Evolutionary conservation across 305 asterid species (phyloP).

Genomic region (Fraxinus greggii): DNA sequence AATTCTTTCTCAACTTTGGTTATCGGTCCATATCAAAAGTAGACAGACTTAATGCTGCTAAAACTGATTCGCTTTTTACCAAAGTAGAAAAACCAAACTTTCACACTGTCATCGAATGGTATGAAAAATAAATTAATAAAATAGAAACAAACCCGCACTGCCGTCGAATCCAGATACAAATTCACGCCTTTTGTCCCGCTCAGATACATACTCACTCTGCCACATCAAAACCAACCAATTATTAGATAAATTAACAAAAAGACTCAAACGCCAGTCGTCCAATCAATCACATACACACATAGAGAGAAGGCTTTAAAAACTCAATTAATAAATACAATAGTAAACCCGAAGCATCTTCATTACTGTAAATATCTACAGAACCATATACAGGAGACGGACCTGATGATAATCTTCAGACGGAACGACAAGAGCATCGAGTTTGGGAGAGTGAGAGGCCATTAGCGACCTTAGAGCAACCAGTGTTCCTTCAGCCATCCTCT

Average conservation of each 20-base stretch:
- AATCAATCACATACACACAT: neutral
- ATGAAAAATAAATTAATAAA: neutral
- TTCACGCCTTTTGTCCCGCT: conserved; percentile 75
- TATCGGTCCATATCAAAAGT: neutral
- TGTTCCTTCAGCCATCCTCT: conserved; percentile 57
- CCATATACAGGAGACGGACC: conserved; percentile 40
- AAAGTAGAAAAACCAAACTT: neutral
- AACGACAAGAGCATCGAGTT: conserved; percentile 74
- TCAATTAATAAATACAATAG: neutral
- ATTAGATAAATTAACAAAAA: conserved; percentile 1
- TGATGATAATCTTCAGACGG: conserved; percentile 97
- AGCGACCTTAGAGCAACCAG: conserved; percentile 66
- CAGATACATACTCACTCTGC: conserved; percentile 95
- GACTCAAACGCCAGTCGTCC: neutral
- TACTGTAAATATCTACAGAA: neutral
- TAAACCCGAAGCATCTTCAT: neutral
- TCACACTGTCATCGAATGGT: neutral
- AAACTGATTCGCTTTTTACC: neutral
- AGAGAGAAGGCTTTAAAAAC: neutral
- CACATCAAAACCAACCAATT: conserved; percentile 23
- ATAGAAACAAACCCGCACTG: conserved; percentile 69
- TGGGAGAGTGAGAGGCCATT: conserved; percentile 81
- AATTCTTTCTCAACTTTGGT: neutral
- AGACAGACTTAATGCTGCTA: neutral
- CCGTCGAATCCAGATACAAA: conserved; percentile 93